Conservation (phyloP, 257 asterid species). For the Henckelia pumila region DNA sequence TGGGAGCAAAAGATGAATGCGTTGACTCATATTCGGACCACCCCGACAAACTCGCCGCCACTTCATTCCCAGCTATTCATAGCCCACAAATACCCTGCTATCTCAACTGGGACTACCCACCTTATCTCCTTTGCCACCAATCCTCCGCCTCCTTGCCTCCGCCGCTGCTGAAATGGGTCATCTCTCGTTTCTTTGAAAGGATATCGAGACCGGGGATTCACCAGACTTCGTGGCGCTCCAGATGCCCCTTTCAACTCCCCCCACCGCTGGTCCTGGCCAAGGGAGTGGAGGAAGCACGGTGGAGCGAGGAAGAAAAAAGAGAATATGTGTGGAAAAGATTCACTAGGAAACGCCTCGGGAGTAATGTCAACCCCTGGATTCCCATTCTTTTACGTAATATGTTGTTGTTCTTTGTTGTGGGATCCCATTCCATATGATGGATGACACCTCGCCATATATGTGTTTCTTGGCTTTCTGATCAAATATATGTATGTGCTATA, state of each 20-base stretch:
- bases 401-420: constrained; percentile 47
- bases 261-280: no score
- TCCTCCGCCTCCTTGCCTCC: constrained; percentile 35
- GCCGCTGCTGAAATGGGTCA: constrained; percentile 45
- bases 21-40: constrained; percentile 66
- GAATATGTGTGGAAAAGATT: constrained; percentile 53
- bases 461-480: no score
- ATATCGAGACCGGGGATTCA: constrained; percentile 51
- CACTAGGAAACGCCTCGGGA: constrained; percentile 43
- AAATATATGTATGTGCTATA: no score
- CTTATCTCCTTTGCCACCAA: no score
- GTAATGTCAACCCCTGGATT: constrained; percentile 45
- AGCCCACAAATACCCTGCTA: constrained; percentile 80
- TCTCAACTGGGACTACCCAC: no score
- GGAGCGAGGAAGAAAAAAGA: constrained; percentile 69
- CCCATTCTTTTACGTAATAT: constrained; percentile 67
- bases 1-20: constrained; percentile 71
- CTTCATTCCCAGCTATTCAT: constrained; percentile 71
- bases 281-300: constrained; percentile 72
- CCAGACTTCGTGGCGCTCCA: constrained; percentile 80
- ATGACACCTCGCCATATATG: no score
- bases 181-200: constrained; percentile 47
- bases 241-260: constrained; percentile 87
- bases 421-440: constrained; percentile 43
- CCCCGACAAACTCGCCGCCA: constrained; percentile 64